Evolutionary conservation across 116 monocot genomes (phyloP), one percentile per base, ranked within the genome.

Genomic region (Posidonia oceanica): DNA sequence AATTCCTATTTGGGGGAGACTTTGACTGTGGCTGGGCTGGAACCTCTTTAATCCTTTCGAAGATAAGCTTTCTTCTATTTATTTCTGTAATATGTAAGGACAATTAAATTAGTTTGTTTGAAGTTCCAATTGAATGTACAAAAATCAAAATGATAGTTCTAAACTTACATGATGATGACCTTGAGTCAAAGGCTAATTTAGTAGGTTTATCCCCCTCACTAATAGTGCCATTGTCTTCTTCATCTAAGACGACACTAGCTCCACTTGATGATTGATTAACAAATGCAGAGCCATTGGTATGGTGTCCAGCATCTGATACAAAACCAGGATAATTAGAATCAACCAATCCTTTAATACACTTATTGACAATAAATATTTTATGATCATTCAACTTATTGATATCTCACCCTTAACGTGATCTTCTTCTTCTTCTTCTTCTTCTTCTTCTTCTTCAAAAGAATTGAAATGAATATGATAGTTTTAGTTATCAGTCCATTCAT

Each of bases 371-470:
- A 17, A 58, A 58, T n/a, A 5, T 4, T n/a, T 60, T 67, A 69
- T 39, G 29, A 74, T 66, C 60, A 80, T 58, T 67, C 71, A 82
- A 78, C 40, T 77, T 64, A 69, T 59, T 53, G 68, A 78, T 67
- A 82, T 83, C 78, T 84, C 86, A 86, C 94, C 91, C 68, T 77
- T 80, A 76, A 64, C 77, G 70, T 80, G 79, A 63, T 82, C 58
- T 73, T 82, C 64, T 7, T 42, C 71, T 65, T 80, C n/a, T n/a
- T n/a, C n/a, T n/a, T n/a, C n/a, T n/a, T n/a, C n/a, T n/a, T n/a
- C n/a, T n/a, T n/a, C n/a, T n/a, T n/a, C n/a, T n/a, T n/a, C n/a
- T n/a, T n/a, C n/a, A 48, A 48, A 12, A 12, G 48, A 48, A 48
- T 48, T 48, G 48, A 48, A 48, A 48, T 48, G 12, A 48, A 48